Evolutionary conservation across 352 stramenopile species (phyloP).

Genomic region (Albugo laibachii): DNA sequence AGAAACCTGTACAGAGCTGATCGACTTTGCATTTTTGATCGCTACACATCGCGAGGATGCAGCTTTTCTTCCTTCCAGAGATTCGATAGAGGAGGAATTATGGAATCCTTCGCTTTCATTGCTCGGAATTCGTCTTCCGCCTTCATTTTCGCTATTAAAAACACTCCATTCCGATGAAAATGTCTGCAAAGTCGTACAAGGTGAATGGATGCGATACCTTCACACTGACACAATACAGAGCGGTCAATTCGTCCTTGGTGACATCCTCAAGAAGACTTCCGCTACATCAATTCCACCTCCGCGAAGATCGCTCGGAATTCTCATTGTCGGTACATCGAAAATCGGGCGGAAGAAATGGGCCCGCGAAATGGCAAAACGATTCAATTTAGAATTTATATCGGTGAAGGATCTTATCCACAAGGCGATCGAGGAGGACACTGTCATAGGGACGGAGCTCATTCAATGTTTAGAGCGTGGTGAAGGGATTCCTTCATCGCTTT

Average conservation of each 20-base stretch:
- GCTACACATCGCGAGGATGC: slow-evolving; percentile 27
- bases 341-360: neutral
- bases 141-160: neutral
- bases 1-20: slow-evolving; percentile 20
- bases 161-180: neutral
- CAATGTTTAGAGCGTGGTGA: slow-evolving; percentile 14
- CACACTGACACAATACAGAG: no score
- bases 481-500: slow-evolving; percentile 23
- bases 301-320: neutral
- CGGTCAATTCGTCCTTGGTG: no score
- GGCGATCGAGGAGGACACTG: slow-evolving; percentile 12
- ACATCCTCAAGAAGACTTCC: no score
- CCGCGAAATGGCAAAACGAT: slow-evolving; percentile 3
- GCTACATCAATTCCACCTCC: no score
- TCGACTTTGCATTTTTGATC: slow-evolving; percentile 34
- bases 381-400: slow-evolving; percentile 29
- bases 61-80: slow-evolving; percentile 1
- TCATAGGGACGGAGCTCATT: slow-evolving; percentile 13
- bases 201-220: neutral
- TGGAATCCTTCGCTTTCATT: neutral
- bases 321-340: neutral
- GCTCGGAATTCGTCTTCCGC: neutral
- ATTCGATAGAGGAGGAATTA: neutral
- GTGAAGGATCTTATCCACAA: slow-evolving; percentile 20
- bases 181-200: neutral